These are phyloP conservation scores for Xylariaceae sp. DNA, from an alignment of 2,329 filamentous ascomycete species.

Conservation along the genomic window DNA sequence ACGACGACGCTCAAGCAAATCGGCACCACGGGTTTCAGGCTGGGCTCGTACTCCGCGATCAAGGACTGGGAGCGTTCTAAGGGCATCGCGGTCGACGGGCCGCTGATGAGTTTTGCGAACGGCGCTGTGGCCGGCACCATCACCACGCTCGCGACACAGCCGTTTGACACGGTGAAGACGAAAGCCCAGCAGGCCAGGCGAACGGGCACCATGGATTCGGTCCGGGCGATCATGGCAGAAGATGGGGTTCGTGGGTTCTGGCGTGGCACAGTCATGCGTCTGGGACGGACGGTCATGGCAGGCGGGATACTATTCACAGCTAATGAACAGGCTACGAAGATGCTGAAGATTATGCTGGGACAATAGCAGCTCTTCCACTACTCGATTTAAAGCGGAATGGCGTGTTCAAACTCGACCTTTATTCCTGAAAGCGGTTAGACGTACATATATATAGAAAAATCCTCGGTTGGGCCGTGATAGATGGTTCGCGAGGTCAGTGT, in stretches of 20 bases:
- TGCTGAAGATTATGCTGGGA: conserved; percentile 34
- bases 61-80: conserved; percentile 53
- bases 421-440: no score
- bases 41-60: conserved; percentile 68
- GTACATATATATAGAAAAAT: no score
- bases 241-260: conserved; percentile 65
- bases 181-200: conserved; percentile 61
- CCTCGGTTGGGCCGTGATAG: no score
- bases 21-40: conserved; percentile 64
- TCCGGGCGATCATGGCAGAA: conserved; percentile 58
- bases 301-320: conserved; percentile 43
- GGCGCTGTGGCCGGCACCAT: conserved; percentile 45
- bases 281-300: conserved; percentile 62
- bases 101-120: conserved; percentile 47
- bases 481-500: no score
- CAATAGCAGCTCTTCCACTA: conserved; percentile 9
- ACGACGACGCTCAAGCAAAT: conserved; percentile 68
- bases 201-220: conserved; percentile 59
- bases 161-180: conserved; percentile 67
- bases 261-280: conserved; percentile 68
- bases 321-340: conserved; percentile 41
- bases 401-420: no score
- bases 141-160: conserved; percentile 60
- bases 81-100: conserved; percentile 41
- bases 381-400: no score